Percentiles rank a stretch among this genome's conserved stretches.
Conservation (phyloP, 2,329 filamentous ascomycete genomes). For the Colletotrichum sp. region DNA sequence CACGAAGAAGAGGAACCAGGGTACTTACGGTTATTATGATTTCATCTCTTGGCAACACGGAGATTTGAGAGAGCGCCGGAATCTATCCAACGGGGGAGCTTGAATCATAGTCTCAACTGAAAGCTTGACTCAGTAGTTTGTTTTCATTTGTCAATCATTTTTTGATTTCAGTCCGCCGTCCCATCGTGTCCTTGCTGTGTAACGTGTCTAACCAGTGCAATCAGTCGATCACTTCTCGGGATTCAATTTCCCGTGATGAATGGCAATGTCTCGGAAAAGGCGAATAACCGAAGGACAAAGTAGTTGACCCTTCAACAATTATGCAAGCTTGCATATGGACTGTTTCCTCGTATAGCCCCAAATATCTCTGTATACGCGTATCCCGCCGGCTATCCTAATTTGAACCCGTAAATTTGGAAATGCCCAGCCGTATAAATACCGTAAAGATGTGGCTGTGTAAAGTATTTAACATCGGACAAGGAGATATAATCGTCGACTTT, state of each 20-base stretch:
- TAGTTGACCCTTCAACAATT: neutral
- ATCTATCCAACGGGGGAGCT: neutral
- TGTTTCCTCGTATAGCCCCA: too few relatives aligned
- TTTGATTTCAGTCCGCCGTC: neutral
- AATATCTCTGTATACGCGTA: too few relatives aligned
- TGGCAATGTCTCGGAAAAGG: neutral
- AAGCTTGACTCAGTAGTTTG: neutral
- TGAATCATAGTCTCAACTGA: neutral
- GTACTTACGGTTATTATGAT: neutral
- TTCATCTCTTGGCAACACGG: neutral
- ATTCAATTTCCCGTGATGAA: neutral
- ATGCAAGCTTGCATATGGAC: too few relatives aligned
- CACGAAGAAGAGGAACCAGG: neutral
- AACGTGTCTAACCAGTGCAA: neutral
- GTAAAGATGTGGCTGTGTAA: too few relatives aligned
- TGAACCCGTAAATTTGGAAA: too few relatives aligned
- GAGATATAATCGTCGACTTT: too few relatives aligned
- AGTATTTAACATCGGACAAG: too few relatives aligned
- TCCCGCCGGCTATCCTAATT: too few relatives aligned
- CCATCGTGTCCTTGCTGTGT: neutral
- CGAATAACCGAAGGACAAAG: fast-evolving
- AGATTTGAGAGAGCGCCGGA: neutral
- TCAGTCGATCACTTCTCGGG: neutral
- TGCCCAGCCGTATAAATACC: too few relatives aligned
- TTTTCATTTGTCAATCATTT: neutral